Base-by-base conservation (phyloP, 805 yeast species). In the Candida nanaspora region DNA sequence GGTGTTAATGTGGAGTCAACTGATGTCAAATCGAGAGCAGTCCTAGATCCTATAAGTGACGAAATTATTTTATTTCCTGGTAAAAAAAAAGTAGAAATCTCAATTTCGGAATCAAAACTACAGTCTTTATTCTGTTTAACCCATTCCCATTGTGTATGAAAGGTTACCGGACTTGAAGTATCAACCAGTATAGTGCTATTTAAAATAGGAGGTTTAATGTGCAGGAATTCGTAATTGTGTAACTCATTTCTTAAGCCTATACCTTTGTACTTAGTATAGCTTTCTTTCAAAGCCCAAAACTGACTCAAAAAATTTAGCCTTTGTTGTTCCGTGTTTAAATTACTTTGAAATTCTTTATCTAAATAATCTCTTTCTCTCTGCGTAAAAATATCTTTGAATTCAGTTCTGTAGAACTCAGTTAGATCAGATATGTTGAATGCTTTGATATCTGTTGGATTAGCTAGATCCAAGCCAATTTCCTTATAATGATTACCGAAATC, bases 271-370 rank as follows among this genome's bases (percentile, higher is more conserved):
- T 86, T 86, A 6, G 85, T 72, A 51, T 76, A 82, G 18, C 86
- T 77, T 55, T 86, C 95, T 53, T 86, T 86, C 40, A 86, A 56
- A 0, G 95, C 83, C 95, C 95, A 86, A 28, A 72, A 67, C 31
- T 76, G 76, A 16, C 82, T 73, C 48, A 82, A 72, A 2, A 9
- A 43, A 63, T 46, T 7, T 52, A 46, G n/a, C 0, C 41, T 40
- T 1, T 39, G 42, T 8, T 43, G 30, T 11, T 41, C 34, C n/a
- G n/a, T n/a, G n/a, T n/a, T n/a, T n/a, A n/a, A n/a, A n/a, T n/a
- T n/a, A n/a, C n/a, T n/a, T n/a, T n/a, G n/a, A 2, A 51, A 41
- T 2, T 48, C 37, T 0, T 22, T n/a, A 6, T 44, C 41, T 8
- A 80, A 46, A 21, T 58, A 50, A 6, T 38, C 34, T 5, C 53